Evolutionary conservation across 192 early-diverging fungal species (phyloP), one percentile per base, ranked within the genome.

Genomic region (Podila minutissima): DNA sequence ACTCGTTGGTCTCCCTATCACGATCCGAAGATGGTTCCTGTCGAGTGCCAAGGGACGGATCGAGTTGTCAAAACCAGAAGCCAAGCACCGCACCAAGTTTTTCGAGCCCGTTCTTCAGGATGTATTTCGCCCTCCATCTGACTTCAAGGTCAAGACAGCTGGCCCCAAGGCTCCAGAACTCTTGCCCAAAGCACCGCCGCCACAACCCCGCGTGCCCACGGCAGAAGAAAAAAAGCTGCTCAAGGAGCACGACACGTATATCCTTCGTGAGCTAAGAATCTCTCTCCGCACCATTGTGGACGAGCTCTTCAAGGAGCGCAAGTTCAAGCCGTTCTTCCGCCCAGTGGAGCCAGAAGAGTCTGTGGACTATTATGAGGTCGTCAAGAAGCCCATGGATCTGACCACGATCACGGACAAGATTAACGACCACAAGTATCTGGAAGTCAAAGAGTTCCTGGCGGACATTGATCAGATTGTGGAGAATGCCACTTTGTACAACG

Each of bases 351-450:
- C 72, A 3, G 83, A 86, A 51, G 69, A 76, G 57, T 76, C 77
- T 60, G 82, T 75, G 3, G 86, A 83, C 28, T 92, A 88, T 69
- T 78, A 86, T 49, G 74, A 74, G 17, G 55, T 83, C 22, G 63
- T 88, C 24, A 69, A 82, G 19, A 72, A 81, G 19, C 88, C 89
- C 24, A 87, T 91, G 89, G 86, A 88, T 71, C 61, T 92, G 35
- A 60, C 72, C 5, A 88, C 74, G 22, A 72, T 91, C 11, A 75
- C 71, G 59, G 72, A 73, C n/a, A 84, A 85, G 31, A 79, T 89
- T 15, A 84, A 86, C 33, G 71, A 73, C 63, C 28, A 66, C 28
- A 63, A 58, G 38, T 81, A 81, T 26, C 41, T 81, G 22, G 77
- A 81, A 38, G 77, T 66, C 6, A 81, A 81, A 60, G 77, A 81